A percentile compares a stretch with the other conserved stretches of the same genome.
Evolutionary conservation across 192 early-diverging fungal species (phyloP).

Genomic region (Umbelopsis ramanniana): DNA sequence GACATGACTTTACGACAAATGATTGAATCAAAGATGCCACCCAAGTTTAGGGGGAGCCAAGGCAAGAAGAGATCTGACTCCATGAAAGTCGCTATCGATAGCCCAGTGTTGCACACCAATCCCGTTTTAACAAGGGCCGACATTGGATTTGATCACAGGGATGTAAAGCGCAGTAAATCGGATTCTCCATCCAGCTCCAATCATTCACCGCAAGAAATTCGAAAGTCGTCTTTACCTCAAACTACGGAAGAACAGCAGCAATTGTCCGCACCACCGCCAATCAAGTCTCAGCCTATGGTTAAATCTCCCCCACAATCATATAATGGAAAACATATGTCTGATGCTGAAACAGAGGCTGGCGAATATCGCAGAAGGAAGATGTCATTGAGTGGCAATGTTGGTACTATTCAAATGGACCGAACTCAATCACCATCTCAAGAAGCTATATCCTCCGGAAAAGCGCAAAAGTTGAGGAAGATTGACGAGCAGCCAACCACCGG

Average conservation of each 20-base stretch:
- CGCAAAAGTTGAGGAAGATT: neutral
- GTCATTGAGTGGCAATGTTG: neutral
- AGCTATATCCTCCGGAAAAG: neutral
- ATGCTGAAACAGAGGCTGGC: neutral
- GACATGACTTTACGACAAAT: conserved; percentile 15
- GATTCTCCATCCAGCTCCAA: neutral
- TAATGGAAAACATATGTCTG: neutral
- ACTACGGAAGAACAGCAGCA: neutral
- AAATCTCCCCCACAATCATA: neutral
- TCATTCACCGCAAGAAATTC: neutral
- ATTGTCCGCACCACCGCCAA: neutral
- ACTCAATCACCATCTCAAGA: neutral
- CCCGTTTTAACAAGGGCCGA: too few relatives aligned
- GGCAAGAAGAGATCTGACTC: conserved; percentile 8
- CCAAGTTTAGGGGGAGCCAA: conserved; percentile 11
- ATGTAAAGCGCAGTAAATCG: conserved; percentile 14
- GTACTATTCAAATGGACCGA: neutral
- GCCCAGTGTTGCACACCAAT: neutral
- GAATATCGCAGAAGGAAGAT: conserved; percentile 5
- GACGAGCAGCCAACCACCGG: neutral
- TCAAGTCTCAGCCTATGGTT: neutral
- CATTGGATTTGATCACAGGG: neutral
- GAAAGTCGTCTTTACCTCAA: neutral
- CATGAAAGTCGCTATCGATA: neutral
- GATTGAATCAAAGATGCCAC: conserved; percentile 20